phyloP scores from a whole-genome alignment of 495 filamentous ascomycete species.

The Parmelia sp. region DNA sequence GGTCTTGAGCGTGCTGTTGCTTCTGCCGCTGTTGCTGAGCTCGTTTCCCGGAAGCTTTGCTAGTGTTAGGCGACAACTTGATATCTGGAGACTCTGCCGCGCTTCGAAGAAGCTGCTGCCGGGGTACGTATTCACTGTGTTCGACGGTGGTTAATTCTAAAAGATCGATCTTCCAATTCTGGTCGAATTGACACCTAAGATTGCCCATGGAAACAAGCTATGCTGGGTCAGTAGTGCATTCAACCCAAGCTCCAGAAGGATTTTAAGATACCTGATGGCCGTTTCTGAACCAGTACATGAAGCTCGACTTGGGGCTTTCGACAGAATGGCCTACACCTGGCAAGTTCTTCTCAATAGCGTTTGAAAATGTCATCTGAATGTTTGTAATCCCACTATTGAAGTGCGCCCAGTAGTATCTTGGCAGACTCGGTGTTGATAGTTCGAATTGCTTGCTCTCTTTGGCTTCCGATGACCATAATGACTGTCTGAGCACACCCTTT shows the following conservation, averaged over 20 bases:
- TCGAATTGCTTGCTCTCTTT: constrained; percentile 64
- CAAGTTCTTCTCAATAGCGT: constrained; percentile 48
- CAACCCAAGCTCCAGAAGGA: background rate
- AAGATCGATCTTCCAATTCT: constrained; percentile 62
- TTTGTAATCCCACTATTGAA: constrained; percentile 74
- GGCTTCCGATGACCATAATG: constrained; percentile 46
- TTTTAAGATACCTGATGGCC: constrained; percentile 55
- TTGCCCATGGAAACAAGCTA: constrained; percentile 60
- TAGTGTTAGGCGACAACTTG: constrained; percentile 63
- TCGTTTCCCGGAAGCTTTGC: constrained; percentile 52
- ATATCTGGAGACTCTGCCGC: constrained; percentile 49
- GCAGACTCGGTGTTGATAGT: constrained; percentile 64
- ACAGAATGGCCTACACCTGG: constrained; percentile 58
- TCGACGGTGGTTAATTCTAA: constrained; percentile 58
- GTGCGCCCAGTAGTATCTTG: constrained; percentile 75
- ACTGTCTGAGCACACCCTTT: constrained; percentile 60
- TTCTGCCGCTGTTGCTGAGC: constrained; percentile 50
- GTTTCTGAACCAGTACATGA: constrained; percentile 68
- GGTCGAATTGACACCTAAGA: constrained; percentile 60
- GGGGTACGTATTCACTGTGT: constrained; percentile 65
- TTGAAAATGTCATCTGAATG: constrained; percentile 69
- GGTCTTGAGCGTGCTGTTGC: constrained; percentile 25
- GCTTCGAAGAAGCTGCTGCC: constrained; percentile 40
- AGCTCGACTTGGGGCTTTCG: constrained; percentile 54
- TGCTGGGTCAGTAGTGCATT: constrained; percentile 24